These are phyloP conservation scores for Drechslera avenae DNA, from an alignment of 2,329 filamentous ascomycete species.

Conservation along the genomic window DNA sequence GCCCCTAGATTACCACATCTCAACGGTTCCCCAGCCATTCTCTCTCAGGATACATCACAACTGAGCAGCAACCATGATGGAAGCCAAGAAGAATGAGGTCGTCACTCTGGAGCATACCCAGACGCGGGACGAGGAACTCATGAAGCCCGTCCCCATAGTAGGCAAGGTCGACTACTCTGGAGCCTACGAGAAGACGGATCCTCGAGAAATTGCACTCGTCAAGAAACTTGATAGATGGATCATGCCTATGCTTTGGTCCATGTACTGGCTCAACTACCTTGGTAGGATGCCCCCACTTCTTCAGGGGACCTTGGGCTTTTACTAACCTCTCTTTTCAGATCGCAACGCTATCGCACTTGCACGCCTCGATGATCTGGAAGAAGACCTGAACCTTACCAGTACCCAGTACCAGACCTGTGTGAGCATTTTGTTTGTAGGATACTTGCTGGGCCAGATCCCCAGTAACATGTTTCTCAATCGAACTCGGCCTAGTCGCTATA, in stretches of 20 bases:
- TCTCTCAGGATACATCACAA: neutral
- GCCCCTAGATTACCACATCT: neutral
- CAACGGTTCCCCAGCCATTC: neutral
- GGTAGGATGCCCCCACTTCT: slow-evolving; percentile 29
- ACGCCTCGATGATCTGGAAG: slow-evolving; percentile 64
- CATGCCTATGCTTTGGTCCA: slow-evolving; percentile 36
- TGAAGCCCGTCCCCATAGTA: slow-evolving; percentile 30
- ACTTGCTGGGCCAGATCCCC: slow-evolving; percentile 38
- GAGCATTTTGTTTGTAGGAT: slow-evolving; percentile 44
- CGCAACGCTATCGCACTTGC: slow-evolving; percentile 69
- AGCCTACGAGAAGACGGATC: slow-evolving; percentile 44
- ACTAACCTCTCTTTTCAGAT: slow-evolving; percentile 50
- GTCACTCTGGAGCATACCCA: slow-evolving; percentile 34
- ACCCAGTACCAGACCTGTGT: slow-evolving; percentile 34
- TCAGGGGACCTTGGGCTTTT: slow-evolving; percentile 17
- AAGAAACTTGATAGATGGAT: slow-evolving; percentile 40
- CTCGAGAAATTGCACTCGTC: slow-evolving; percentile 41
- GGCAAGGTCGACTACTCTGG: slow-evolving; percentile 43
- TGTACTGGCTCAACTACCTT: slow-evolving; percentile 23
- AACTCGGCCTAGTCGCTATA: slow-evolving; percentile 34
- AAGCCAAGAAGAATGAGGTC: slow-evolving; percentile 31
- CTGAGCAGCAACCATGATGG: slow-evolving; percentile 21
- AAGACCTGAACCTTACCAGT: slow-evolving; percentile 54
- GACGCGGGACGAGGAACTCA: slow-evolving; percentile 27
- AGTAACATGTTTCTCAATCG: slow-evolving; percentile 47